phyloP scores from a whole-genome alignment of 2,329 filamentous ascomycete species.

The Pseudogymnoascus sp. region DNA sequence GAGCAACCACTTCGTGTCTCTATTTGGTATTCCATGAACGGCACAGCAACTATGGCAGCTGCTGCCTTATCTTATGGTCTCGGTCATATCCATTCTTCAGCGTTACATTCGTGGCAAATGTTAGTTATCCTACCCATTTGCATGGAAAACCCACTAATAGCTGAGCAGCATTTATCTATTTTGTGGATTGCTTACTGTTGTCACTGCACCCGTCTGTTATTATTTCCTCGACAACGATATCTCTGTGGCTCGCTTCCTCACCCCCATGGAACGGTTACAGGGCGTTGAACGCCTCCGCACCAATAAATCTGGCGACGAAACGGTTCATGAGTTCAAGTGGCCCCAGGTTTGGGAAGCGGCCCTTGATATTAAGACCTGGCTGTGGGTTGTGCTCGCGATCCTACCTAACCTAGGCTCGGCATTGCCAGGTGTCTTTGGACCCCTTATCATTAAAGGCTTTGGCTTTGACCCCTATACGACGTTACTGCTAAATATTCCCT shows the following conservation, averaged over 20 bases:
- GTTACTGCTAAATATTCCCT: constrained; percentile 36
- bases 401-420: constrained; percentile 19
- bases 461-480: constrained; percentile 34
- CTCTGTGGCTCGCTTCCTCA: constrained; percentile 37
- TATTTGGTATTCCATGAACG: constrained; percentile 55
- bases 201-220: constrained; percentile 28
- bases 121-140: constrained; percentile 33
- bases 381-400: constrained; percentile 25
- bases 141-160: neutral
- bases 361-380: constrained; percentile 31
- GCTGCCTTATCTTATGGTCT: constrained; percentile 42
- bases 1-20: constrained; percentile 51
- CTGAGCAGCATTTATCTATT: constrained; percentile 44
- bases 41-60: constrained; percentile 44
- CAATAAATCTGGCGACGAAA: constrained; percentile 50
- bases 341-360: constrained; percentile 36
- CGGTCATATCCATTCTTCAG: constrained; percentile 45
- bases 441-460: constrained; percentile 35
- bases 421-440: constrained; percentile 27
- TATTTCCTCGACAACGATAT: constrained; percentile 9
- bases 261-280: constrained; percentile 42
- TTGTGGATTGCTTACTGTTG: constrained; percentile 44
- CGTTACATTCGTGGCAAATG: constrained; percentile 29
- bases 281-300: constrained; percentile 46
- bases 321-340: constrained; percentile 45